Evolutionary conservation across 2,329 filamentous ascomycete genomes (phyloP).

Genomic region (Penicillium sp.): DNA sequence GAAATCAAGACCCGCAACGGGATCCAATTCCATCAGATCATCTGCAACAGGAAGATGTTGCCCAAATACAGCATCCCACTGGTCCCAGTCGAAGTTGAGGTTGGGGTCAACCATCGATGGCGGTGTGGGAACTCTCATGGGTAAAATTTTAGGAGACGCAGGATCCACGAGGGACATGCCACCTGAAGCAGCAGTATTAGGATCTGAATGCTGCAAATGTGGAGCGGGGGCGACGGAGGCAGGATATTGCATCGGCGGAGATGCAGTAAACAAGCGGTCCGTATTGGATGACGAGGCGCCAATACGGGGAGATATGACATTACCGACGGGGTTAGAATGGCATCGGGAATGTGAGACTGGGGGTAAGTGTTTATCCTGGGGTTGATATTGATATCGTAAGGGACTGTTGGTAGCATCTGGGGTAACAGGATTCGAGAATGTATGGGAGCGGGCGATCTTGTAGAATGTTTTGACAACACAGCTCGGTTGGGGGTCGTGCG

Average conservation of each 20-base stretch:
- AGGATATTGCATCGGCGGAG: neutral
- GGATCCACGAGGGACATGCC: slow-evolving; percentile 24
- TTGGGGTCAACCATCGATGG: slow-evolving; percentile 42
- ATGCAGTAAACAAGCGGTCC: neutral
- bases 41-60: slow-evolving; percentile 46
- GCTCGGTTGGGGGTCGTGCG: slow-evolving; percentile 18
- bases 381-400: slow-evolving; percentile 24
- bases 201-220: slow-evolving; percentile 2
- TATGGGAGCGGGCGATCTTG: slow-evolving; percentile 36
- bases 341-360: slow-evolving; percentile 15
- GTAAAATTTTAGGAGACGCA: slow-evolving; percentile 15
- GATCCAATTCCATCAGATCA: slow-evolving; percentile 45
- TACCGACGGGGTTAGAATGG: slow-evolving; percentile 10
- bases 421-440: slow-evolving; percentile 22
- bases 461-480: slow-evolving; percentile 39
- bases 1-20: slow-evolving; percentile 36
- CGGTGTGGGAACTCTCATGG: slow-evolving; percentile 30
- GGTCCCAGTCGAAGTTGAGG: slow-evolving; percentile 49
- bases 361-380: slow-evolving; percentile 10
- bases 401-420: slow-evolving; percentile 17
- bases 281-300: slow-evolving; percentile 16
- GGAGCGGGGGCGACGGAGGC: slow-evolving; percentile 4
- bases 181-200: slow-evolving; percentile 6
- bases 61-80: slow-evolving; percentile 50
- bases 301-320: neutral